Evolutionary conservation across 1,284 basidiomycete species (phyloP), one percentile per base, ranked within the genome.

Genomic region (Prillingera fragicola): DNA sequence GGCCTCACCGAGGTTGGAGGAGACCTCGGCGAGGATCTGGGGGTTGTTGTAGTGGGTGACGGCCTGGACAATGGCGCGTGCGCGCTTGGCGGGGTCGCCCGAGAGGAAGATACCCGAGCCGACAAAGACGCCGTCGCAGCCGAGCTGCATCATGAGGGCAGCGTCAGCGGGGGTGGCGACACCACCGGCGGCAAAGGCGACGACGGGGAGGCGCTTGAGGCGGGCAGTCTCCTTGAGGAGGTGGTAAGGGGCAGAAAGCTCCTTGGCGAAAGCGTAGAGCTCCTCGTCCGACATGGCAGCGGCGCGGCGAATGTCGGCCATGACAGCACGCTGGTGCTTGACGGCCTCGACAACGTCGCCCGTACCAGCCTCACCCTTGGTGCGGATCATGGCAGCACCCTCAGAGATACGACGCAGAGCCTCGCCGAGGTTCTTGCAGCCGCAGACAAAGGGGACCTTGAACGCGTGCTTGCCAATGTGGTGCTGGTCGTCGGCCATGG

Each of bases 121-220:
- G 55, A 95, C 91, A 59, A 89, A 90, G 31, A 90, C 87, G 77
- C 95, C 94, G 67, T 98, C 94, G 69, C 89, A 92, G 38, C 94
- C 92, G 28, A 99, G 80, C 69, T 97, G 92, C 94, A 98, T 98
- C 94, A 98, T 96, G 55, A 99, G 74, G 4, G 95, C 95, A 18
- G 94, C 95, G 70, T 99, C 94, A 54, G 69, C 91, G 37, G 94
- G 94, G 5, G 94, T 97, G 38, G 95, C 92, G 47, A 98, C 82
- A 55, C 94, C 94, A 50, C 94, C 94, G 38, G 94, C 91, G n/a
- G 88, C 89, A 68, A 91, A 92, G 66, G 64, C 63, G 51, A 80
- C 95, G 15, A 97, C 92, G 2, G 94, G 92, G 34, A 99, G 77
- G 43, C 87, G 80, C 75, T 96, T 95, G 57, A 95, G 75, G 39